Conservation (phyloP, 345 rosid genomes). For the Linum tenue region DNA sequence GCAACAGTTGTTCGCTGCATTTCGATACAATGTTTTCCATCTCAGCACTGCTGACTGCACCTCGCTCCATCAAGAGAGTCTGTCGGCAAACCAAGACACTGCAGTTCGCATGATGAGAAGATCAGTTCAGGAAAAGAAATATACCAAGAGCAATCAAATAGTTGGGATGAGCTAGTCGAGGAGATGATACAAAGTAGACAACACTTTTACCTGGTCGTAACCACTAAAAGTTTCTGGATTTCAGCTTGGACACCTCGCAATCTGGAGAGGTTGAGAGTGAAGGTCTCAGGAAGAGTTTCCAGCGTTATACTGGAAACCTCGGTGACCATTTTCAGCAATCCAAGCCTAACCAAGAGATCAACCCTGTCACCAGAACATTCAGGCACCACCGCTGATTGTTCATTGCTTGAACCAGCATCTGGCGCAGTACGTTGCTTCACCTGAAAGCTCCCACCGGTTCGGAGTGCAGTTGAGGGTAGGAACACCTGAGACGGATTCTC, state of each 20-base stretch:
- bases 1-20: slow-evolving; percentile 32
- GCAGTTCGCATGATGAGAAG: slow-evolving; percentile 8
- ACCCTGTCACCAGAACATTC: slow-evolving; percentile 64
- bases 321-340: slow-evolving; percentile 63
- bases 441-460: slow-evolving; percentile 65
- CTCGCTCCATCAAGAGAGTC: slow-evolving; percentile 45
- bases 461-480: slow-evolving; percentile 46
- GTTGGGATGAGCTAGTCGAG: neutral
- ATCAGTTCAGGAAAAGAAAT: neutral
- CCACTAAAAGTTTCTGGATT: slow-evolving; percentile 68
- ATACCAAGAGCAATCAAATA: neutral
- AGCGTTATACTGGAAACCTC: slow-evolving; percentile 51
- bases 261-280: slow-evolving; percentile 54
- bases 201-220: slow-evolving; percentile 48
- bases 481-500: slow-evolving; percentile 36
- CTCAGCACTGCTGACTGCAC: slow-evolving; percentile 36
- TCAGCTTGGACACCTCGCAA: slow-evolving; percentile 65
- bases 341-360: slow-evolving; percentile 65
- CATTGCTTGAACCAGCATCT: slow-evolving; percentile 29
- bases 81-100: slow-evolving; percentile 84
- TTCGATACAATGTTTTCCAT: slow-evolving; percentile 43
- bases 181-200: neutral
- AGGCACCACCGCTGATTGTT: slow-evolving; percentile 15
- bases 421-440: slow-evolving; percentile 13
- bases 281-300: slow-evolving; percentile 61